Evolutionary conservation across 148 eudicot genomes (phyloP), one percentile per base, ranked within the genome.

Genomic region (Cornus controversa): DNA sequence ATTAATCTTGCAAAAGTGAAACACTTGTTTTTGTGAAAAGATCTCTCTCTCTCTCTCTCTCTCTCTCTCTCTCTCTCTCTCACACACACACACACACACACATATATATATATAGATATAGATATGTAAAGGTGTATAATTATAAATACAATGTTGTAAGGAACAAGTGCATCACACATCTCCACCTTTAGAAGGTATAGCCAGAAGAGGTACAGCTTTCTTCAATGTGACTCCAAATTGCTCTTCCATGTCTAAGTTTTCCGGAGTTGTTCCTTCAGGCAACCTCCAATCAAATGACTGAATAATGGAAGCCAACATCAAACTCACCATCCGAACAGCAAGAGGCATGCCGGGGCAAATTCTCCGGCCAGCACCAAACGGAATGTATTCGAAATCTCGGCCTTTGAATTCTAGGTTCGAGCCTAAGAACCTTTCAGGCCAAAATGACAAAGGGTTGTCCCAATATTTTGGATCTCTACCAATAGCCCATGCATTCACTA

Each of bases 201-300:
- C 62, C 14, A 3, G 34, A 71, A 71, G 62, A 18, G 74, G 23
- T 26, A 71, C 74, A 47, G 74, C 74, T 27, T 71, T 71, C 36
- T 50, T 71, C 74, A 45, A 27, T 3, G 74, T 71, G 18, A 71
- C 63, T 50, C 74, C 74, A 50, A 45, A 75, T 36, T 36, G 78
- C 8, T 66, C 78, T 2, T 45, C 71, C 71, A 75, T 75, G 66
- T 68, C 53, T 29, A 77, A 11, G 10, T 77, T 29, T 66, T 69
- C 79, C 16, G 79, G 66, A 27, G n/a, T 68, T 5, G 23, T 68
- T 8, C 66, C 79, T 8, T 53, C 79, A 2, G 34, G 47, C 58
- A 77, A 26, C 73, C 10, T 77, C 79, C 79, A 77, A 25, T n/a
- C 28, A 20, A 68, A 77, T 11, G 79, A 50, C 34, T 77, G 79